Conservation (phyloP, 2,329 filamentous ascomycete genomes). For the Penicillium polonicum region DNA sequence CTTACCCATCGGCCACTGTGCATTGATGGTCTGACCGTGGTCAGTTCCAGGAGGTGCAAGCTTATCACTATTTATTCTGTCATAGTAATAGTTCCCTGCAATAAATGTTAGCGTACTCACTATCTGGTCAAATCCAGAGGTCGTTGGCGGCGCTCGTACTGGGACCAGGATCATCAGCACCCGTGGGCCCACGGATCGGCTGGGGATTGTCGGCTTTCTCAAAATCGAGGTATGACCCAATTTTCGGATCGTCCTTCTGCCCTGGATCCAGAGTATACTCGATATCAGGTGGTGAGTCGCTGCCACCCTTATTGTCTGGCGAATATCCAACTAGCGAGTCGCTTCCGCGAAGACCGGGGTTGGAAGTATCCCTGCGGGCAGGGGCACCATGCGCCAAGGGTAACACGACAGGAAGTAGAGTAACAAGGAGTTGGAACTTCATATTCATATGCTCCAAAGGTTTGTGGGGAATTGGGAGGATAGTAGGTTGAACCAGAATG, state of each 20-base stretch:
- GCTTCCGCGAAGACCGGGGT: constrained; percentile 32
- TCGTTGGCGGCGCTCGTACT: constrained; percentile 28
- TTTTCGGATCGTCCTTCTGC: constrained; percentile 51
- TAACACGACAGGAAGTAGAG: constrained; percentile 10
- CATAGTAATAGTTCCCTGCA: constrained; percentile 48
- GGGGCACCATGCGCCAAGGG: constrained; percentile 25
- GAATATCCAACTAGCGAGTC: constrained; percentile 42
- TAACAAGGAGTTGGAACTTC: constrained; percentile 12
- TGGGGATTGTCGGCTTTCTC: constrained; percentile 53
- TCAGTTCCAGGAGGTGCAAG: constrained; percentile 57
- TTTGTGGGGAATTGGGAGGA: too few relatives aligned
- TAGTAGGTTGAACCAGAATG: not conserved
- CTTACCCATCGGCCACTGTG: constrained; percentile 54
- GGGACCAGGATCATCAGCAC: constrained; percentile 55
- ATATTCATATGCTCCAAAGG: not conserved
- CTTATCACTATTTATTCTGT: constrained; percentile 56
- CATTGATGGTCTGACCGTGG: constrained; percentile 41
- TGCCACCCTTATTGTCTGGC: constrained; percentile 35
- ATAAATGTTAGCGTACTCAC: not conserved
- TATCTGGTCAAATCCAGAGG: not conserved
- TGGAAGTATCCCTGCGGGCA: constrained; percentile 16
- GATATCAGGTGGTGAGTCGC: constrained; percentile 37
- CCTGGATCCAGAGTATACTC: constrained; percentile 49
- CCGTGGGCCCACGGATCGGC: constrained; percentile 54
- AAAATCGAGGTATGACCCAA: constrained; percentile 57